These are phyloP conservation scores for Dimocarpus longan DNA, from an alignment of 345 rosid species.

Conservation along the genomic window DNA sequence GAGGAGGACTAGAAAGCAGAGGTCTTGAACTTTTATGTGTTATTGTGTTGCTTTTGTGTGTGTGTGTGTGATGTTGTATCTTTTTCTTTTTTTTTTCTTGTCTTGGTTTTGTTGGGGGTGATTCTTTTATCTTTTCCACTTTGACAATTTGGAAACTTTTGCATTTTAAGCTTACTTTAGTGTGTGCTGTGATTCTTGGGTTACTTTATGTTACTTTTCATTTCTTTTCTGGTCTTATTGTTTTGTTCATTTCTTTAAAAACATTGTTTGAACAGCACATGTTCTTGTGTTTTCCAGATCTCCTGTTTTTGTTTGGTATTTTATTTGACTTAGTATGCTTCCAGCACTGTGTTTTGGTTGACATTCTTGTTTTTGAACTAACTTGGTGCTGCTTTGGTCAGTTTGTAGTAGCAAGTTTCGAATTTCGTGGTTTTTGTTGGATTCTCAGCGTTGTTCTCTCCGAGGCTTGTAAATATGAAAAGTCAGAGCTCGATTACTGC, in stretches of 20 bases:
- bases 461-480: constrained; percentile 51
- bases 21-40: neutral
- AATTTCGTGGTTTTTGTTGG: constrained; percentile 14
- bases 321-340: neutral
- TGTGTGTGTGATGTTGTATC: too few relatives aligned
- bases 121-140: neutral
- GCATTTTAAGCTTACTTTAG: neutral
- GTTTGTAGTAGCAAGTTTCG: constrained; percentile 34
- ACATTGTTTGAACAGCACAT: neutral
- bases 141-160: constrained; percentile 4
- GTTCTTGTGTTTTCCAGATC: neutral
- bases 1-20: neutral
- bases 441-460: constrained; percentile 34
- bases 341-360: neutral
- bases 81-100: neutral
- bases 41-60: neutral
- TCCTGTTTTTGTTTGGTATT: neutral
- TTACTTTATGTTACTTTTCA: neutral
- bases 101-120: neutral
- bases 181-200: neutral
- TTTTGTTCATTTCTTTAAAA: too few relatives aligned
- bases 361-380: neutral
- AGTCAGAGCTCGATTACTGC: constrained; percentile 44
- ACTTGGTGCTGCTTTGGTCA: constrained; percentile 9
- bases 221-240: too few relatives aligned